These are phyloP conservation scores for Leptosphaerulina australis DNA, from an alignment of 2,329 filamentous ascomycete genomes.

Conservation along the genomic window DNA sequence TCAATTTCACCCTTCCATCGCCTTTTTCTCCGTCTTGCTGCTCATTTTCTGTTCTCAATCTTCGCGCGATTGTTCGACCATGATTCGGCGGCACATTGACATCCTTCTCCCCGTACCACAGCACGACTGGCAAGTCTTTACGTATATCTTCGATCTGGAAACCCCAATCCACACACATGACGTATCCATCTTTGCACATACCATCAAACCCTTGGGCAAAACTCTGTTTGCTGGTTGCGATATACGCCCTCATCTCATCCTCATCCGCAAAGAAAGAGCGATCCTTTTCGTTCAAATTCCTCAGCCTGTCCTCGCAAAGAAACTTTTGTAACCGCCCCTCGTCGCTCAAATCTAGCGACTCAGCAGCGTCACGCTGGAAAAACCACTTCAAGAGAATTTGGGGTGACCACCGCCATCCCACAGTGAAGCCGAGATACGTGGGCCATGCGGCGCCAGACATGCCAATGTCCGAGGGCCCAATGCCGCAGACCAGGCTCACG, in stretches of 20 bases:
- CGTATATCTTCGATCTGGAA: constrained; percentile 48
- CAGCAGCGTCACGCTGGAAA: constrained; percentile 26
- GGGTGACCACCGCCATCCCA: constrained; percentile 37
- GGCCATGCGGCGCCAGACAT: constrained; percentile 34
- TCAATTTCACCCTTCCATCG: constrained; percentile 33
- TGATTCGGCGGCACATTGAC: constrained; percentile 43
- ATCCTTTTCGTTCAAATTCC: constrained; percentile 30
- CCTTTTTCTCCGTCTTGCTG: not conserved
- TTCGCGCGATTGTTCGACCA: constrained; percentile 38
- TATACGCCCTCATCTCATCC: constrained; percentile 25
- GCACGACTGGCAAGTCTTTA: constrained; percentile 42
- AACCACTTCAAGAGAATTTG: constrained; percentile 31
- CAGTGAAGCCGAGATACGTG: constrained; percentile 39
- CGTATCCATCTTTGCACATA: constrained; percentile 38
- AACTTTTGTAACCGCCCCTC: not conserved
- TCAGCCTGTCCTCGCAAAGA: constrained; percentile 28
- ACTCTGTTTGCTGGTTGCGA: constrained; percentile 30
- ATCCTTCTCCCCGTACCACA: constrained; percentile 49
- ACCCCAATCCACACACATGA: constrained; percentile 38
- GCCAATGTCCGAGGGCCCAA: constrained; percentile 47
- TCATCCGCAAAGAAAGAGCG: constrained; percentile 28
- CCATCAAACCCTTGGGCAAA: constrained; percentile 43
- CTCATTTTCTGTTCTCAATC: constrained; percentile 28
- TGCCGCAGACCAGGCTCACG: constrained; percentile 36
- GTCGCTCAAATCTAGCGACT: constrained; percentile 44